These are phyloP conservation scores for Notholithocarpus densiflorus DNA, from an alignment of 306 rosid genomes.

Conservation along the genomic window DNA sequence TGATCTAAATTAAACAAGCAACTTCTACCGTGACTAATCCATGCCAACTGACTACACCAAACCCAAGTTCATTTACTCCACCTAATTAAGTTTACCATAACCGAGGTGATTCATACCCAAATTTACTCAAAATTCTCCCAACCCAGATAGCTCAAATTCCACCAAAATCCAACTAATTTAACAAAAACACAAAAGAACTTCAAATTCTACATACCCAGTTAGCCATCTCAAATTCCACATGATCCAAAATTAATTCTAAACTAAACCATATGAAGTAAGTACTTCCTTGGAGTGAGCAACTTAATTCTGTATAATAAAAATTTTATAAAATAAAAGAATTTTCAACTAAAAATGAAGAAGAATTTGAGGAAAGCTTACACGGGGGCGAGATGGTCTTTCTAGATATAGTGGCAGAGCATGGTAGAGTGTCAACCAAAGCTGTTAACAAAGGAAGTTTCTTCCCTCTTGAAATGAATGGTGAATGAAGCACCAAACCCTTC, in stretches of 20 bases:
- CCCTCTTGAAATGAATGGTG: slow-evolving; percentile 56
- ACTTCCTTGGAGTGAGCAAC: not conserved
- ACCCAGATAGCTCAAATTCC: slow-evolving; percentile 4
- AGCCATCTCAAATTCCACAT: not conserved
- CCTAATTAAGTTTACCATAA: not conserved
- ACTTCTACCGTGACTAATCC: not conserved
- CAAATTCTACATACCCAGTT: not conserved
- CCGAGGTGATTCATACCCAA: not conserved
- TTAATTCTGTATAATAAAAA: not conserved
- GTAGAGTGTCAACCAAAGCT: slow-evolving; percentile 48
- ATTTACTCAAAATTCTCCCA: not conserved
- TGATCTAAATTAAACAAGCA: not conserved
- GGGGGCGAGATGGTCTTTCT: slow-evolving; percentile 24
- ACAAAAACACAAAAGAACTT: not conserved
- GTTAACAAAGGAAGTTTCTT: slow-evolving; percentile 59
- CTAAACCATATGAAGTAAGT: not conserved
- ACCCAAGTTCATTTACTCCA: not conserved
- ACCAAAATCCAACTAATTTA: not conserved
- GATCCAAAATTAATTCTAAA: not conserved
- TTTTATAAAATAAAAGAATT: not conserved
- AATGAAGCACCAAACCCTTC: slow-evolving; percentile 60
- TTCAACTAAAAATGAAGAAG: not conserved
- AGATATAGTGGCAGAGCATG: slow-evolving; percentile 37
- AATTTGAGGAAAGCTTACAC: slow-evolving; percentile 45
- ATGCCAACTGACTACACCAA: slow-evolving; percentile 2